Evolutionary conservation across 2,329 filamentous ascomycete species (phyloP), one percentile per base, ranked within the genome.

Genomic region (Nannizziopsis arthrosporioides): DNA sequence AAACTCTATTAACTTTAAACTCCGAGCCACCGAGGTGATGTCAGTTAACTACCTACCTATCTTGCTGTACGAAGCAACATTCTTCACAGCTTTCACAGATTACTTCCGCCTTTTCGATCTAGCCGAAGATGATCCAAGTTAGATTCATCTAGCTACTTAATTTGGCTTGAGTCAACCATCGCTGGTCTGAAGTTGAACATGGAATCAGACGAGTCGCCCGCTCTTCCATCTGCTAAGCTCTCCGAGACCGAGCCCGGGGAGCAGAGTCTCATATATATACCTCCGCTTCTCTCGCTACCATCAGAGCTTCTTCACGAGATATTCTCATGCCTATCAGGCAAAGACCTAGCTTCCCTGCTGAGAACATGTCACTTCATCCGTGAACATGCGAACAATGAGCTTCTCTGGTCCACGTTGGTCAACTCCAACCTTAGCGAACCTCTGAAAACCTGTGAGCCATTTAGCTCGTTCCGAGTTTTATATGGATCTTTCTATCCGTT

Each of bases 301-400:
- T 65, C 78, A 10, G 89, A 95, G 62, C 71, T 94, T 7, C 70
- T 94, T 30, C 76, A 84, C 55, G 68, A 75, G n/a, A 80, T 94
- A 41, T 68, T 94, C 11, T 71, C 71, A 31, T 80, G 77, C 58
- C 73, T 94, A 4, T 66, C 75, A 0, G 75, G 85, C 0, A 55
- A 70, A 35, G 82, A 88, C 49, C 75, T 94, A 9, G 73, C 73
- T 19, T 63, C 68, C 1, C 62, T 81, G 10, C 76, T 80, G 1
- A 67, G 68, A 8, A 81, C 81, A 18, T 90, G 81, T 63, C 79
- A 69, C 18, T 60, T 64, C 3, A 68, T 94, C 2, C 71, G 74
- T 43, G 63, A 65, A 8, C 77, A 83, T 56, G 76, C 80, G 22
- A 67, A 69, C 4, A 74, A 79, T 50, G 86, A 94, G 54, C 66